These are phyloP conservation scores for Tarenaya hassleriana DNA, from an alignment of 345 rosid genomes.

Conservation along the genomic window DNA sequence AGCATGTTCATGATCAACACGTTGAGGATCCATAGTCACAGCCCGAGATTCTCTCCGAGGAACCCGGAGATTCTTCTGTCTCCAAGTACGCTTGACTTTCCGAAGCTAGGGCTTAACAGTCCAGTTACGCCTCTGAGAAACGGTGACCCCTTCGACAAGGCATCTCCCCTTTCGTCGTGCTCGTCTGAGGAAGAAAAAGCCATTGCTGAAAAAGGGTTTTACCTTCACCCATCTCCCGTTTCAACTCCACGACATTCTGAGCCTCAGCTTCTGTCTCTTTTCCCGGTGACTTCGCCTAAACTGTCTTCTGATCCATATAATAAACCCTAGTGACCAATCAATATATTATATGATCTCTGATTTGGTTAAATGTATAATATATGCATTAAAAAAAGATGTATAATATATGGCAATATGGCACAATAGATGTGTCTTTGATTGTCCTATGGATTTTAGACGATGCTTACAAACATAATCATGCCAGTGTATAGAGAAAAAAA, in stretches of 20 bases:
- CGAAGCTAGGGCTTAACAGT: slow-evolving; percentile 70
- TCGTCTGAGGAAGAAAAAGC: slow-evolving; percentile 80
- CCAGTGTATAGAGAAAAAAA: too few relatives aligned
- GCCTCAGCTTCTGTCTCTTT: slow-evolving; percentile 85
- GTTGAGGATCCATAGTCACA: background rate
- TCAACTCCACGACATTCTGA: slow-evolving; percentile 82
- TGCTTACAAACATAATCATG: too few relatives aligned
- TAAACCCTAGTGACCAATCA: too few relatives aligned
- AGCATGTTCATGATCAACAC: too few relatives aligned
- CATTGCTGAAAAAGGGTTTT: slow-evolving; percentile 86
- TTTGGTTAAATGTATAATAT: too few relatives aligned
- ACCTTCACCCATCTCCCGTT: slow-evolving; percentile 86
- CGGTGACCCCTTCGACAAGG: slow-evolving; percentile 38
- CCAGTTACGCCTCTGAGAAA: slow-evolving; percentile 75
- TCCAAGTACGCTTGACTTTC: slow-evolving; percentile 90
- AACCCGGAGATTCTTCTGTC: slow-evolving; percentile 50
- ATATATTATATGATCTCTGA: too few relatives aligned
- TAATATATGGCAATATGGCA: too few relatives aligned
- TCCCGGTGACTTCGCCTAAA: slow-evolving; percentile 75
- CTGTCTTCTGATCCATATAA: too few relatives aligned
- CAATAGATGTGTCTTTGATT: too few relatives aligned
- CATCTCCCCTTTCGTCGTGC: slow-evolving; percentile 30
- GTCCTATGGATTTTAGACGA: too few relatives aligned
- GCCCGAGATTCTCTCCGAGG: slow-evolving; percentile 53
- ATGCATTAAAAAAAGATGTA: too few relatives aligned